These are phyloP conservation scores for Botryococcus braunii DNA, from an alignment of 163 green algal species.

Conservation along the genomic window DNA sequence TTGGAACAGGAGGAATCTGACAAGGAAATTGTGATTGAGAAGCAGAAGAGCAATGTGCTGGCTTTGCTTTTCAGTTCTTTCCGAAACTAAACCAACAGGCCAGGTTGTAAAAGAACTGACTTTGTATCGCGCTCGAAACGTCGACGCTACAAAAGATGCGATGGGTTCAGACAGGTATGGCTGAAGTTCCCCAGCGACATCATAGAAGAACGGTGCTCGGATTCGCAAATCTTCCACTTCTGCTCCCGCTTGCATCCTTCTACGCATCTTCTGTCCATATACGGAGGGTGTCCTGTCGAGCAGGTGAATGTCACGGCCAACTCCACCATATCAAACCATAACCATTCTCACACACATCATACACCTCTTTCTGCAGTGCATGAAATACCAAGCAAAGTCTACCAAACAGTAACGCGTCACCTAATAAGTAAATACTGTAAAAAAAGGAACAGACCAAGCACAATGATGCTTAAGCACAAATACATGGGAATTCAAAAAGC, in stretches of 20 bases:
- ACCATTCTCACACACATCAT: not conserved
- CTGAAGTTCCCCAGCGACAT: constrained; percentile 16
- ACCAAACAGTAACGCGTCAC: not conserved
- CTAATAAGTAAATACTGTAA: not conserved
- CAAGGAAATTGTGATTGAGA: too few species aligned
- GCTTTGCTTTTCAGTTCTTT: not conserved
- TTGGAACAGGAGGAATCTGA: too few species aligned
- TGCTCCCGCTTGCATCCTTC: constrained; percentile 19
- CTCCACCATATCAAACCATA: not conserved
- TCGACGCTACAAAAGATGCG: constrained; percentile 35
- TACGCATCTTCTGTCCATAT: not conserved
- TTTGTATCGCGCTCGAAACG: constrained; percentile 41
- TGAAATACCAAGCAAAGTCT: not conserved
- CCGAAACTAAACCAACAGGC: not conserved
- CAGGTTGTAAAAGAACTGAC: constrained; percentile 12
- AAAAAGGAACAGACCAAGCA: not conserved
- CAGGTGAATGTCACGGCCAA: not conserved
- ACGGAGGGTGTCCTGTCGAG: not conserved
- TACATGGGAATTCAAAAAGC: not conserved
- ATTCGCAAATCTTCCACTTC: constrained; percentile 37
- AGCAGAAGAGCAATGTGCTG: not conserved
- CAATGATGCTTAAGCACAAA: not conserved
- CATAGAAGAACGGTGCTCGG: constrained; percentile 45
- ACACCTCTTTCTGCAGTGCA: not conserved
- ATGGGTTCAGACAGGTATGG: constrained; percentile 22